phyloP scores from a whole-genome alignment of 345 rosid species.

The Abelmoschus esculentus region DNA sequence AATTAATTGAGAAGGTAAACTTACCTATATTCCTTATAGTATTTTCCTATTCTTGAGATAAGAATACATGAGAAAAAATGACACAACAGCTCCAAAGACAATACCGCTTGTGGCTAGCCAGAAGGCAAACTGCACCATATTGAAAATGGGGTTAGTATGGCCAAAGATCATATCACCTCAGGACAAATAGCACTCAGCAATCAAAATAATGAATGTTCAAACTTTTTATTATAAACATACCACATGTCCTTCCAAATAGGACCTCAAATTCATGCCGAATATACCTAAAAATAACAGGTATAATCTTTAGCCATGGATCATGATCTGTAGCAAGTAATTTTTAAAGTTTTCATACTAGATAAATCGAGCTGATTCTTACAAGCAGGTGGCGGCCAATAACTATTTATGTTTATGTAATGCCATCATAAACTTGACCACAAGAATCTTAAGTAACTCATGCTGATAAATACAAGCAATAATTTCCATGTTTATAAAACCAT shows the following conservation, averaged over 20 bases:
- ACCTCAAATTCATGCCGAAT: constrained; percentile 94
- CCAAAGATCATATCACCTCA: neutral
- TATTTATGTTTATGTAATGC: neutral
- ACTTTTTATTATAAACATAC: constrained; percentile 27
- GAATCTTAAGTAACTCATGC: neutral
- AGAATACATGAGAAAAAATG: constrained; percentile 61
- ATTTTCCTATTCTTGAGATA: constrained; percentile 43
- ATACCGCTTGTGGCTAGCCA: constrained; percentile 93
- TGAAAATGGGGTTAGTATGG: constrained; percentile 8
- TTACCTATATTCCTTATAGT: neutral
- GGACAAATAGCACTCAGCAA: neutral
- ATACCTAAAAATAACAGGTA: constrained; percentile 52
- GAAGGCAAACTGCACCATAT: constrained; percentile 67
- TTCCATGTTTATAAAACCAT: neutral
- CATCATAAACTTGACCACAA: neutral
- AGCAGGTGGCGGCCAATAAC: neutral
- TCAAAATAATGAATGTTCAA: neutral
- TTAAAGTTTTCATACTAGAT: neutral
- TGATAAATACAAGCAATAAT: neutral
- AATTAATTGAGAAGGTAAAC: neutral
- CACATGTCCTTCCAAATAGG: constrained; percentile 91
- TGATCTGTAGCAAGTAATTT: neutral
- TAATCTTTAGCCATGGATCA: neutral
- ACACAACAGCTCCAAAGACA: constrained; percentile 59
- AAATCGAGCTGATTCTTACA: neutral